phyloP scores from a whole-genome alignment of 306 rosid species.

The Begonia peltatifolia region DNA sequence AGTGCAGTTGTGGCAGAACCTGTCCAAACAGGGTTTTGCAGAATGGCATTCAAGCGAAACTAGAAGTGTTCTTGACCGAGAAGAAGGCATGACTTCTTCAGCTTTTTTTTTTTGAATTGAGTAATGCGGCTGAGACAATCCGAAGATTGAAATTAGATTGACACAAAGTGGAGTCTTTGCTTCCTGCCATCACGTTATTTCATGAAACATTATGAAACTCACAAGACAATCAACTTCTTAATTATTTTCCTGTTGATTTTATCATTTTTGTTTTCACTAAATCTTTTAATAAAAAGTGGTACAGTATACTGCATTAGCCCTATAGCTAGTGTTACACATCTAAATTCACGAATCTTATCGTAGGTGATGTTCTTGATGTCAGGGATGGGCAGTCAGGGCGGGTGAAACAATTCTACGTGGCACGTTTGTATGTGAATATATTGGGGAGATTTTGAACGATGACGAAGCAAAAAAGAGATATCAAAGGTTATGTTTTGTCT shows the following conservation, averaged over 20 bases:
- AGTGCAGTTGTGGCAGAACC: conserved; percentile 68
- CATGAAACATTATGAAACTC: no score
- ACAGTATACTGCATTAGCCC: no score
- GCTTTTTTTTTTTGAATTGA: no score
- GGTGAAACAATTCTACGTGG: conserved; percentile 81
- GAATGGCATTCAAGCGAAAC: conserved; percentile 78
- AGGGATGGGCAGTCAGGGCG: conserved; percentile 97
- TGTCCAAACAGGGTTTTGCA: conserved; percentile 90
- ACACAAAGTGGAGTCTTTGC: no score
- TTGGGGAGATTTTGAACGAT: conserved; percentile 78
- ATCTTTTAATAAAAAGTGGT: no score
- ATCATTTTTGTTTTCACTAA: background rate
- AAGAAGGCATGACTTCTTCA: conserved; percentile 37
- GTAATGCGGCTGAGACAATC: no score
- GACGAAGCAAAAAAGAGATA: conserved; percentile 59
- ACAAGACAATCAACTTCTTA: no score
- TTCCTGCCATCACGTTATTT: no score
- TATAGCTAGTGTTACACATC: background rate
- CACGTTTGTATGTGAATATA: conserved; percentile 79
- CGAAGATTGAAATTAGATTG: no score
- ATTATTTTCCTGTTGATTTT: conserved; percentile 1
- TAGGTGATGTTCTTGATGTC: conserved; percentile 9
- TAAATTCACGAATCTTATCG: conserved; percentile 5
- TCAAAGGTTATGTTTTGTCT: conserved; percentile 31
- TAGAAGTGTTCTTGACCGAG: conserved; percentile 80